Evolutionary conservation across 2,329 filamentous ascomycete species (phyloP), one percentile per base, ranked within the genome.

Genomic region (Alternaria gansuensis): DNA sequence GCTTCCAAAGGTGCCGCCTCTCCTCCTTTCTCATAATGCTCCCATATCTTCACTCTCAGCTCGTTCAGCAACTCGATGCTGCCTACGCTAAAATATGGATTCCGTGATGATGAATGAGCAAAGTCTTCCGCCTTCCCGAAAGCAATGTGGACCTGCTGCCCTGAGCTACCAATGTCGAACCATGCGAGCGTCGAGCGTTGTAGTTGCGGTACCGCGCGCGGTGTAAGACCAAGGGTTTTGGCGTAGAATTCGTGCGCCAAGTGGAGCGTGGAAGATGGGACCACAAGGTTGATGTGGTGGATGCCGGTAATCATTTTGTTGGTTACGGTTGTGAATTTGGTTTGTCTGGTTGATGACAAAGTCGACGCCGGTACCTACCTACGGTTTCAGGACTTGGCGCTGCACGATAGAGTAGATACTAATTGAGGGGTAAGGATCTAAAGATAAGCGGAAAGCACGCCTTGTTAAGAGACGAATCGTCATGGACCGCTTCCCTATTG

Each of bases 111-210:
- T 1, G 4, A 0, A 3, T 24, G 13, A 0, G 29, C 3, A 2
- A 46, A 46, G 1, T 46, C 44, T 5, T 46, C 44, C 0, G 29
- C 17, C 4, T 46, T 46, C 0, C 44, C 44, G 13, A 46, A 24
- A 0, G 44, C 76, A 80, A 86, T 14, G 88, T 78, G 46, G 75
- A 76, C 58, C 75, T 66, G 65, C 83, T 80, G 62, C 88, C 67
- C 57, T 71, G 66, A 10, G 79, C 78, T 81, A 1, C 73, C 79
- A 2, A 88, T 65, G 36, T 79, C 80, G 65, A 89, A 88, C 72
- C 87, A 89, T 3, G 85, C 81, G 1, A 88, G 75, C 1, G 75
- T 80, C 13, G 79, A 81, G 51, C 77, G 79, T 65, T 87, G 85
- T 1, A 82, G 69, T 3, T 75, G 74, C 0, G 87, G 87, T 0